Base-by-base conservation (phyloP, 1,284 basidiomycete genomes). In the Ustilago loliicola region DNA sequence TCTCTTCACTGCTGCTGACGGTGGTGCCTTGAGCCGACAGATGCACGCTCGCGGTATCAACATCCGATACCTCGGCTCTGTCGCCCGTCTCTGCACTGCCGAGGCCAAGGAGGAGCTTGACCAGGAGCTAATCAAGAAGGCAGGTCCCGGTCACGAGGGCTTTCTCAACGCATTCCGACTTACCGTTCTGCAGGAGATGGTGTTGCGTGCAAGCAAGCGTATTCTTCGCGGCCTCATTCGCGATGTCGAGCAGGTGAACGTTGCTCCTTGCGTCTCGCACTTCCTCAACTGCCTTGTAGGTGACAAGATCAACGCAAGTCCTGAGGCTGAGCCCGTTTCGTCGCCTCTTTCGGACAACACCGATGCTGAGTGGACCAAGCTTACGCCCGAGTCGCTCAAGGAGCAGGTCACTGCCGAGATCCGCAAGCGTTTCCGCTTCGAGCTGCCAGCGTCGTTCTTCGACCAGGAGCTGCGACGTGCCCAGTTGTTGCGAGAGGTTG, bases 221-320 rank as follows among this genome's bases (percentile, higher is more conserved):
- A 81, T 89, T 58, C 86, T 90, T 25, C 88, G 88, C 58, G 63
- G 80, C 9, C 84, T 89, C 52, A 58, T 86, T 21, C 70, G 76
- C 29, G 66, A 72, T 40, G 67, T 76, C 32, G 68, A 68, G 27
- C 67, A 71, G 36, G 66, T 71, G 36, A 64, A 80, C 48, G 64
- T 71, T 27, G 66, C 80, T 19, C 69, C 80, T 6, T 80, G 79
- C 67, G 70, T 85, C 62, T 88, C 89, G 17, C 90, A 90, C 86
- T 89, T 90, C 87, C 87, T 90, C 85, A 90, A 90, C 87, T 90
- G 89, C 77, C 87, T 90, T 6, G 80, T 90, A n/a, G 89, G 89
- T 55, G 78, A 87, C 10, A 81, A 80, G 8, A 58, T 87, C 71
- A 88, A 89, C 80, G 56, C 88, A 19, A 77, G 82, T 10, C 89